phyloP scores from a whole-genome alignment of 768 basidiomycete genomes.

The Trametes cubensis region DNA sequence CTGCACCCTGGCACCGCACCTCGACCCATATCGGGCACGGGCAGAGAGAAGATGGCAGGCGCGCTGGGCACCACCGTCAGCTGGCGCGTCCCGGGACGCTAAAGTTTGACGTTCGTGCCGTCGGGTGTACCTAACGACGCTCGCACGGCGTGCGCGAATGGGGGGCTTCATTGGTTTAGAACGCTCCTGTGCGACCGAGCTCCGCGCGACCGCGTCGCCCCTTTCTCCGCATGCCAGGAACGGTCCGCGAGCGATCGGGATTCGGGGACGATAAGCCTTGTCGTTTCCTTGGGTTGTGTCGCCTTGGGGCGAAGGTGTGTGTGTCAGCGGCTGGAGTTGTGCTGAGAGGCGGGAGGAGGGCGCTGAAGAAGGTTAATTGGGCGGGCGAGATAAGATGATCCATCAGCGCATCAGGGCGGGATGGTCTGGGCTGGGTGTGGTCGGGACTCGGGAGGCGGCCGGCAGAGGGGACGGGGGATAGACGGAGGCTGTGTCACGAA shows the following conservation, averaged over 20 bases:
- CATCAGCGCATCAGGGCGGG: constrained; percentile 13
- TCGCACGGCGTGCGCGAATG: not conserved
- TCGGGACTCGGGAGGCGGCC: constrained; percentile 12
- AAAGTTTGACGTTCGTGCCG: constrained; percentile 20
- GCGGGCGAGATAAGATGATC: constrained; percentile 10
- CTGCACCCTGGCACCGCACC: no score
- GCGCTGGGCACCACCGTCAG: not conserved
- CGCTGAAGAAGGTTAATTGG: not conserved
- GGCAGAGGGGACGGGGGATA: not conserved
- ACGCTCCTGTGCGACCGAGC: not conserved
- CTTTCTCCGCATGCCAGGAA: not conserved
- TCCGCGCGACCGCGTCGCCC: not conserved
- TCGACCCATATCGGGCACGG: no score
- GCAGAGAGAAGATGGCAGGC: not conserved
- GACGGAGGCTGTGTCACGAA: constrained; percentile 15
- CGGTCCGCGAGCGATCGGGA: not conserved
- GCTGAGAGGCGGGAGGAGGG: no score
- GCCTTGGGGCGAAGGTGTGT: no score
- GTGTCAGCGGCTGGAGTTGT: no score
- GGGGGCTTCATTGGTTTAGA: not conserved
- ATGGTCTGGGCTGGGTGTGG: constrained; percentile 9
- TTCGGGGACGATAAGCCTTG: not conserved
- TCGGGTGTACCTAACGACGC: constrained; percentile 16
- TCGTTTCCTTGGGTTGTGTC: no score
- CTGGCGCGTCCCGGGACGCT: constrained; percentile 13